Conservation (phyloP, 441 rosid species). For the Gossypium aridum region DNA sequence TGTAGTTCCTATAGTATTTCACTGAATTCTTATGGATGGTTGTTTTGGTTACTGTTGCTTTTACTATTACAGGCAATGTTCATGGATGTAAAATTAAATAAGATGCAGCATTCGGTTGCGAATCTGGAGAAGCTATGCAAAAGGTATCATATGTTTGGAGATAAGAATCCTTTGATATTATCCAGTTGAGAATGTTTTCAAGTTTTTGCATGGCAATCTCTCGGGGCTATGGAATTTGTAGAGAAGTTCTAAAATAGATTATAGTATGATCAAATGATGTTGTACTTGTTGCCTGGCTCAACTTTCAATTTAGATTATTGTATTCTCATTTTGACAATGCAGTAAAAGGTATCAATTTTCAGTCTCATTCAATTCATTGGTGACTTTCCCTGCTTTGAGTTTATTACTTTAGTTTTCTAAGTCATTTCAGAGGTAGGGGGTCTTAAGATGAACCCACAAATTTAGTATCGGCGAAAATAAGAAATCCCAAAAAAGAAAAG, state of each 20-base stretch:
- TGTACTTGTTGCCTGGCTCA: background rate
- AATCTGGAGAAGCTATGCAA: constrained; percentile 67
- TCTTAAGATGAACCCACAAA: background rate
- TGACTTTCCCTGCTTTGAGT: background rate
- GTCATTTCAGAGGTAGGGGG: background rate
- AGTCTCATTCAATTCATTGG: background rate
- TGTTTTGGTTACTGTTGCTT: background rate
- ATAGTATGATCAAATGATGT: background rate
- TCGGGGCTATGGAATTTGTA: background rate
- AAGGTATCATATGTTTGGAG: constrained; percentile 47
- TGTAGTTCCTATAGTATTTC: background rate
- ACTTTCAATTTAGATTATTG: background rate
- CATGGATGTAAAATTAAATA: constrained; percentile 78
- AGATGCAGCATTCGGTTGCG: constrained; percentile 88
- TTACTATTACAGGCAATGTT: constrained; percentile 64
- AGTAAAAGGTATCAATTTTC: background rate
- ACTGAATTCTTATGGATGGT: background rate
- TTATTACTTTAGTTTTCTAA: background rate
- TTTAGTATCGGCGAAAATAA: background rate
- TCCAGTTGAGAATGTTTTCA: constrained; percentile 23
- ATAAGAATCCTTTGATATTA: constrained; percentile 59
- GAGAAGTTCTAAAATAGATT: background rate
- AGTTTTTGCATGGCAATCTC: background rate
- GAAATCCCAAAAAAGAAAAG: background rate
- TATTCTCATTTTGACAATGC: background rate